Conservation (phyloP, 2,329 filamentous ascomycete species). For the Paracorniculantispora psalliotae region DNA sequence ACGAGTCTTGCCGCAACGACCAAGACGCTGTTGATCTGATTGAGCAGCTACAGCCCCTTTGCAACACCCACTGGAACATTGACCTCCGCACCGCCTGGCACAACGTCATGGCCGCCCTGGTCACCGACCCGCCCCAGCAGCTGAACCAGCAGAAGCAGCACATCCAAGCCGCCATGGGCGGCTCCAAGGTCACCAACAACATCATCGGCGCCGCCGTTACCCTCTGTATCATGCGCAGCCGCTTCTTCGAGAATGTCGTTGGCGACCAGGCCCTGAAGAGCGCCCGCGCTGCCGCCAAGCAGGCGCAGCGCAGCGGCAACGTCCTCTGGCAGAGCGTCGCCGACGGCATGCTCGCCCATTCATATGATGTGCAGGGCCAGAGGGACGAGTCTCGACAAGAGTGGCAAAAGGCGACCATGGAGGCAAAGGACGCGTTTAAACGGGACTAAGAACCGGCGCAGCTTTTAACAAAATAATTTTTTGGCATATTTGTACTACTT, state of each 20-base stretch:
- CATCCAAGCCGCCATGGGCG: slow-evolving; percentile 66
- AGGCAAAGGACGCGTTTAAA: slow-evolving; percentile 39
- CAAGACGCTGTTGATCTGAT: slow-evolving; percentile 56
- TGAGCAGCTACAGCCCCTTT: slow-evolving; percentile 61
- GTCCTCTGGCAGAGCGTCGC: slow-evolving; percentile 76
- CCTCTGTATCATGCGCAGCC: slow-evolving; percentile 77
- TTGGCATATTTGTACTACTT: slow-evolving; percentile 22
- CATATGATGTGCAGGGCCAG: slow-evolving; percentile 68
- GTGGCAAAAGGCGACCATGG: slow-evolving; percentile 36
- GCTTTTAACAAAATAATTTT: background rate
- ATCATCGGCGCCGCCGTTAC: slow-evolving; percentile 77
- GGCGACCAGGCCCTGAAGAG: slow-evolving; percentile 77
- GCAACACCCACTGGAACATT: slow-evolving; percentile 62
- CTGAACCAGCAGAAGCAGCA: slow-evolving; percentile 75
- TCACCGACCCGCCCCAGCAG: slow-evolving; percentile 56
- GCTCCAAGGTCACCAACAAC: slow-evolving; percentile 66
- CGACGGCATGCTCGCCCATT: slow-evolving; percentile 71
- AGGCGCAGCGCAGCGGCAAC: slow-evolving; percentile 66
- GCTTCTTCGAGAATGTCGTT: slow-evolving; percentile 76
- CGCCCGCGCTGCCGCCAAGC: slow-evolving; percentile 61
- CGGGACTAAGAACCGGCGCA: slow-evolving; percentile 23
- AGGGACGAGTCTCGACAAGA: slow-evolving; percentile 36
- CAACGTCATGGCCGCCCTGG: slow-evolving; percentile 65
- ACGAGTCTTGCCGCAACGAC: slow-evolving; percentile 52
- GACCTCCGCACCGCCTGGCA: slow-evolving; percentile 75